Conservation (phyloP, 106 monocot genomes). For the Dendrobium nobile region DNA sequence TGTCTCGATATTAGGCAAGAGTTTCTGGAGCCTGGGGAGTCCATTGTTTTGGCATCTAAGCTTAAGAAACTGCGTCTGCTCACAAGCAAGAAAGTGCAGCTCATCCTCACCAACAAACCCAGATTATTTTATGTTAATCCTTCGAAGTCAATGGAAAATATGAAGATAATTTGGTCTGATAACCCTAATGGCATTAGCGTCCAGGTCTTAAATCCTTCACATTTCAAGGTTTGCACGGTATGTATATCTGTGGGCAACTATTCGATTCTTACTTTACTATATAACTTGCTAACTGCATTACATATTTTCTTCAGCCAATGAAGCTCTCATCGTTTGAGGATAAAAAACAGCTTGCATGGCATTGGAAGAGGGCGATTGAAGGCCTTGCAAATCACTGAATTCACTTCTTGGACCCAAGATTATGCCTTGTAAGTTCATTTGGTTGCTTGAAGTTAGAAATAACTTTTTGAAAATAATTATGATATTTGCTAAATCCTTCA, state of each 20-base stretch:
- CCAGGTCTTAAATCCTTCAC: conserved; percentile 59
- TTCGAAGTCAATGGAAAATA: conserved; percentile 46
- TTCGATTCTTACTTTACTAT: not conserved
- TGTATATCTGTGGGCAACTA: not conserved
- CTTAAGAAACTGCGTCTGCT: conserved; percentile 77
- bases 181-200: conserved; percentile 54
- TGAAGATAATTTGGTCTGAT: conserved; percentile 75
- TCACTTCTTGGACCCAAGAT: not conserved
- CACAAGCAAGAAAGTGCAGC: conserved; percentile 87
- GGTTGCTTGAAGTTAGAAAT: not conserved
- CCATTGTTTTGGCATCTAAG: conserved; percentile 71
- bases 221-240: conserved; percentile 93
- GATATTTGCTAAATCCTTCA: not conserved
- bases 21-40: conserved; percentile 80
- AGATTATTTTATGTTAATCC: conserved; percentile 69
- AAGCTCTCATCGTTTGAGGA: conserved; percentile 87
- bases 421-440: too few relatives aligned
- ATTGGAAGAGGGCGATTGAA: conserved; percentile 92
- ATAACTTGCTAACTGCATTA: not conserved
- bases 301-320: conserved; percentile 42
- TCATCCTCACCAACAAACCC: conserved; percentile 86
- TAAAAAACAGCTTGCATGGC: conserved; percentile 75
- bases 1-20: conserved; percentile 52
- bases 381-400: conserved; percentile 43
- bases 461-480: too few relatives aligned